Base-by-base conservation (phyloP, 805 yeast genomes). In the Starmera pachycereana region DNA sequence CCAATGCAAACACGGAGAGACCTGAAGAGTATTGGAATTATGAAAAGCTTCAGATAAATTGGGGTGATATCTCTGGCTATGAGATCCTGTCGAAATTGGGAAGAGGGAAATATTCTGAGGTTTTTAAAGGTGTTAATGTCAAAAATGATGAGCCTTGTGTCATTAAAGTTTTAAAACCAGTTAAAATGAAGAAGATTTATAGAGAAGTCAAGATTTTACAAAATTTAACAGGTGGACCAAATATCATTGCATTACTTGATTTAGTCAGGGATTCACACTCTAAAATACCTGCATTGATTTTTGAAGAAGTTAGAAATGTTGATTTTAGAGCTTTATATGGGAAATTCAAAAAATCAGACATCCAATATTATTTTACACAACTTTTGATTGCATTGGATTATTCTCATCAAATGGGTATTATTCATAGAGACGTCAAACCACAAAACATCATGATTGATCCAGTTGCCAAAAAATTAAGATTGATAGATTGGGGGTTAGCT, bases 391-490 rank as follows among this genome's bases (percentile, higher is more conserved):
- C 96, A 11, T 68, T 89, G 49, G 95, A 89, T 57, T 89, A 75
- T 58, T 79, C 89, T 32, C 97, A 89, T 62, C 84, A 95, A 11
- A 83, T 83, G 87, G 97, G 97, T 18, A 86, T 89, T 44, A 88
- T 89, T 78, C 97, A 89, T 57, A 71, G 97, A 57, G 97, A 89
- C 61, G 96, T 89, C 41, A 89, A 89, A 61, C 97, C 97, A 10
- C 95, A 89, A 54, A 89, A 89, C 60, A 84, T 89, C 47, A 89
- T 89, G 96, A 89, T 89, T 50, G 96, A 89, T 60, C 96, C 85
- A 40, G 65, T 71, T 44, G 72, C 69, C 45, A 77, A 65, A 59
- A 76, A 74, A 53, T 64, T 89, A 50, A 73, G 95, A 47, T 71
- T 88, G 47, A 88, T 89, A 40, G 97, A 89, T 61, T 89, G 96